These are phyloP conservation scores for Nannochloropsis oceanica DNA, from an alignment of 108 stramenopile species.

Conservation along the genomic window DNA sequence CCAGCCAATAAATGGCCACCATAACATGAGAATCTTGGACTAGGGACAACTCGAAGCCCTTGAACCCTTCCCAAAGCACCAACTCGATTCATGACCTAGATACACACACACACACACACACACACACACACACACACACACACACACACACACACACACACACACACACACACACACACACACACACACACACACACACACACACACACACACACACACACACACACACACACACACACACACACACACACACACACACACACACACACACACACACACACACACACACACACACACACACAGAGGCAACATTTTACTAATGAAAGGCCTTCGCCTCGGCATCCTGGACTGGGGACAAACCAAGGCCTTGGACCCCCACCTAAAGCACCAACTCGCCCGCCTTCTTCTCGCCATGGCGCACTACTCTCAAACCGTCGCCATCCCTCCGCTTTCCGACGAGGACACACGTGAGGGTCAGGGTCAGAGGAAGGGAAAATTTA, in stretches of 20 bases:
- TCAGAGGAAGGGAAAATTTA: background rate
- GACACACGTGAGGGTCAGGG: background rate
- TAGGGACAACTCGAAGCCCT: constrained; percentile 32
- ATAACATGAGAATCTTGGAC: constrained; percentile 27
- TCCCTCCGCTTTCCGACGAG: background rate
- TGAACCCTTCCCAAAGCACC: background rate
- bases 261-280: too few relatives aligned
- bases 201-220: too few relatives aligned
- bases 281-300: too few relatives aligned
- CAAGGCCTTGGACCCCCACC: constrained; percentile 1
- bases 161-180: too few relatives aligned
- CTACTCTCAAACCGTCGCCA: too few relatives aligned
- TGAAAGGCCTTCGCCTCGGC: constrained; percentile 15
- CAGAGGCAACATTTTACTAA: background rate
- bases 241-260: too few relatives aligned
- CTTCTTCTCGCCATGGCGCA: constrained; percentile 6
- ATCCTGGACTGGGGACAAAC: constrained; percentile 37
- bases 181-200: too few relatives aligned
- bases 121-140: too few relatives aligned
- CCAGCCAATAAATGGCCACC: background rate
- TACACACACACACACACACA: too few relatives aligned
- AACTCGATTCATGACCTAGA: constrained; percentile 10
- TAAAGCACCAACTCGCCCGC: constrained; percentile 3
- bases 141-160: too few relatives aligned
- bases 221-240: too few relatives aligned